Conservation (phyloP, 2,329 filamentous ascomycete genomes). For the Aaosphaeria pasadenensis region DNA sequence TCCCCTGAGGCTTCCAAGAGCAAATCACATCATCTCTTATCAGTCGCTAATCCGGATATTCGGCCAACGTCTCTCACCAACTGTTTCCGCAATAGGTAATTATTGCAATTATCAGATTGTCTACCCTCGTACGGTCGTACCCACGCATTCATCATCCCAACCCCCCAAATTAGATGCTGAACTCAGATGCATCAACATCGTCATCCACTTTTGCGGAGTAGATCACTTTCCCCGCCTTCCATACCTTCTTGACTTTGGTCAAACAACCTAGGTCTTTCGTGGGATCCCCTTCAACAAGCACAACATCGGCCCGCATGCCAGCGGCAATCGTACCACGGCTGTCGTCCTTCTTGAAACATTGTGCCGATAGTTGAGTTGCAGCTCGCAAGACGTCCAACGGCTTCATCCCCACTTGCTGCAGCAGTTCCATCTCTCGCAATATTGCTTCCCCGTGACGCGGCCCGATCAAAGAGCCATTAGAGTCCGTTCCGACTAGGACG, state of each 20-base stretch:
- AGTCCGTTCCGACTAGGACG: too few relatives aligned
- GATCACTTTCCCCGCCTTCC: constrained; percentile 3
- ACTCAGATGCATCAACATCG: too few relatives aligned
- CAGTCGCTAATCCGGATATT: too few relatives aligned
- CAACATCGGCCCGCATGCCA: constrained; percentile 3
- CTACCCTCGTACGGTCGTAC: too few relatives aligned
- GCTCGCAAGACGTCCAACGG: neutral
- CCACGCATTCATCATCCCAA: too few relatives aligned
- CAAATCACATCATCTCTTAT: too few relatives aligned
- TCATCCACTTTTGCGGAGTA: neutral
- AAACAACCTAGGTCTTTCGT: constrained; percentile 1
- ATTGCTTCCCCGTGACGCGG: constrained; percentile 1
- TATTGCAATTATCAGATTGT: too few relatives aligned
- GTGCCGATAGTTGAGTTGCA: constrained; percentile 1
- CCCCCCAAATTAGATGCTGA: too few relatives aligned
- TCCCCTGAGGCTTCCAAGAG: too few relatives aligned
- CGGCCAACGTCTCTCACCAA: too few relatives aligned
- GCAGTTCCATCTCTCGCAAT: constrained; percentile 2
- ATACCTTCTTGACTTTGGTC: constrained; percentile 4
- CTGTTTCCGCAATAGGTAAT: too few relatives aligned
- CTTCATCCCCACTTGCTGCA: constrained; percentile 1
- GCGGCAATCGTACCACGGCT: neutral
- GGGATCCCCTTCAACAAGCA: constrained; percentile 5
- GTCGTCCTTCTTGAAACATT: neutral
- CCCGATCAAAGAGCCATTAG: too few relatives aligned